Percentiles rank a stretch among this genome's conserved stretches.
phyloP scores from a whole-genome alignment of 192 early-diverging fungal genomes.

The Rhizoclosmatium sp. region DNA sequence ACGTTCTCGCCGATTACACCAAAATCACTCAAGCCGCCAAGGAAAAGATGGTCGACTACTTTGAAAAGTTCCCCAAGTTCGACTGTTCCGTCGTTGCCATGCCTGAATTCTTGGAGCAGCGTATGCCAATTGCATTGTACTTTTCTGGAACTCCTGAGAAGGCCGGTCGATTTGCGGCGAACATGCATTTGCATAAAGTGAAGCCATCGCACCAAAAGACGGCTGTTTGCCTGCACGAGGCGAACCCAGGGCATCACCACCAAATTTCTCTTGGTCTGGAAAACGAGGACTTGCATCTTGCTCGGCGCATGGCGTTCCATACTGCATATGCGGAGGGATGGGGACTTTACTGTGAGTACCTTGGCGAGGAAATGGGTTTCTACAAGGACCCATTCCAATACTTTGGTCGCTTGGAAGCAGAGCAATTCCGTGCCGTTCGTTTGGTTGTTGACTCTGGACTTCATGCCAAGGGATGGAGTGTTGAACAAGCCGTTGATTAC shows the following conservation, averaged over 20 bases:
- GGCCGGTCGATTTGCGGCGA: constrained; percentile 28
- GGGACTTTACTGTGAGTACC: constrained; percentile 48
- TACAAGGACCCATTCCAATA: constrained; percentile 44
- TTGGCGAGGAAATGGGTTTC: constrained; percentile 52
- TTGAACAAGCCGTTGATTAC: constrained; percentile 44
- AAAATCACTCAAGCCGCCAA: constrained; percentile 24
- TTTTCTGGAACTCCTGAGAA: constrained; percentile 36
- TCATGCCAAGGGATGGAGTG: constrained; percentile 50
- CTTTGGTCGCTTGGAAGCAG: constrained; percentile 50
- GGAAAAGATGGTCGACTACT: constrained; percentile 42
- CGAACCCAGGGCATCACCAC: constrained; percentile 38
- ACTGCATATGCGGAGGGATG: constrained; percentile 48
- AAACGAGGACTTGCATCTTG: constrained; percentile 35
- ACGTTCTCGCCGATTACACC: constrained; percentile 39
- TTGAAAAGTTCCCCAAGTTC: constrained; percentile 43
- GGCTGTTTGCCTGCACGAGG: constrained; percentile 45
- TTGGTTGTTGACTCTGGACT: constrained; percentile 54
- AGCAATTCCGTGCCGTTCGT: constrained; percentile 51
- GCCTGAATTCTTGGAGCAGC: constrained; percentile 29
- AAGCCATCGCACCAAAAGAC: constrained; percentile 30
- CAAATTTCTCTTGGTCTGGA: constrained; percentile 48
- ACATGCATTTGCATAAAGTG: constrained; percentile 34
- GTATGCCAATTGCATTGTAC: constrained; percentile 40
- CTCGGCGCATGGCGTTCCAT: constrained; percentile 31
- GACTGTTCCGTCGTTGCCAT: constrained; percentile 35